Conservation (phyloP, 805 yeast species). For the Ogataea paraovalis region DNA sequence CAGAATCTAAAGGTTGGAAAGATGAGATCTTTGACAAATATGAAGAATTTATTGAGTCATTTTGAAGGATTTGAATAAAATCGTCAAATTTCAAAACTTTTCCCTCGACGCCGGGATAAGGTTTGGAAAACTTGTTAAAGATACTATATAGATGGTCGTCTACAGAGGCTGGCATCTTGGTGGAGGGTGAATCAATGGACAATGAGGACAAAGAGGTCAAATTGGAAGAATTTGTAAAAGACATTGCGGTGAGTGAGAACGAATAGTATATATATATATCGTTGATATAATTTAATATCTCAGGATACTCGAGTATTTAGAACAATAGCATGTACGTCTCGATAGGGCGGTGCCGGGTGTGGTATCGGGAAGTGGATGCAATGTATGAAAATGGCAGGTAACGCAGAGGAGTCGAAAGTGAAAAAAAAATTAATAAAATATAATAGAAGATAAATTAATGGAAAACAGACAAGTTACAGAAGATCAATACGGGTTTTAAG, state of each 20-base stretch:
- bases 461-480: no score
- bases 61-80: constrained; percentile 37
- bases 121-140: constrained; percentile 39
- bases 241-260: not conserved
- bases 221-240: not conserved
- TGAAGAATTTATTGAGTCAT: constrained; percentile 21
- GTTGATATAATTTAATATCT: no score
- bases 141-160: constrained; percentile 31
- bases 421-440: not conserved
- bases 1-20: constrained; percentile 49
- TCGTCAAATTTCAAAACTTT: constrained; percentile 36
- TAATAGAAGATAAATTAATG: not conserved
- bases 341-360: not conserved
- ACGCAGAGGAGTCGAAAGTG: not conserved
- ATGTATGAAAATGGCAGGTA: not conserved
- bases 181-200: not conserved
- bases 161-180: constrained; percentile 3
- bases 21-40: constrained; percentile 21
- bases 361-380: not conserved
- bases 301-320: not conserved
- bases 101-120: constrained; percentile 29
- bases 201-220: not conserved
- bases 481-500: no score
- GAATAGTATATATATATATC: not conserved
- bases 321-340: not conserved